These are phyloP conservation scores for Saturnispora gosingensis DNA, from an alignment of 805 yeast species.

Conservation along the genomic window DNA sequence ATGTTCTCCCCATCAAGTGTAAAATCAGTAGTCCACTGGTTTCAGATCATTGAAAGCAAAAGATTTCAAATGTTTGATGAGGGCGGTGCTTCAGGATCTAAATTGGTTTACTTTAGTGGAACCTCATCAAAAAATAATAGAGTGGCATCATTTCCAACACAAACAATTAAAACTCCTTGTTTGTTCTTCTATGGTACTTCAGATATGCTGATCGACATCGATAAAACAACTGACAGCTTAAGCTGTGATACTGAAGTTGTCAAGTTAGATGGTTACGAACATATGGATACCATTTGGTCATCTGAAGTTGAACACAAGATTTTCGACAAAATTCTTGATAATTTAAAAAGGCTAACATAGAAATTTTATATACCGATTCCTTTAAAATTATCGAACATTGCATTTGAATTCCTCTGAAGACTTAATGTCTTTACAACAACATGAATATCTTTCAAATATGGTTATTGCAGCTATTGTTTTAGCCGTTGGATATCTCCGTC, in stretches of 20 bases:
- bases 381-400: background rate
- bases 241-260: slow-evolving; percentile 37
- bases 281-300: slow-evolving; percentile 88
- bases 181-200: slow-evolving; percentile 67
- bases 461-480: no score
- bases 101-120: slow-evolving; percentile 22
- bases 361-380: background rate
- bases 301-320: slow-evolving; percentile 44
- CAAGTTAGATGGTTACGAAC: slow-evolving; percentile 69
- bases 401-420: background rate
- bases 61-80: slow-evolving; percentile 49
- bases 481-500: no score
- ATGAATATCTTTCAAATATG: no score
- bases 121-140: slow-evolving; percentile 31
- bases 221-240: slow-evolving; percentile 58
- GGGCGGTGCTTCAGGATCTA: slow-evolving; percentile 26
- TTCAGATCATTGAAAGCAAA: slow-evolving; percentile 35
- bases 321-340: slow-evolving; percentile 18
- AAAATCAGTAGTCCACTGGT: slow-evolving; percentile 44
- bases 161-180: slow-evolving; percentile 64
- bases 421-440: background rate
- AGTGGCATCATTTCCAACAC: slow-evolving; percentile 54
- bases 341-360: background rate
- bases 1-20: slow-evolving; percentile 48
- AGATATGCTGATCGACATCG: slow-evolving; percentile 83